These are phyloP conservation scores for Phytophthora citrophthora DNA, from an alignment of 352 stramenopile genomes.

Conservation along the genomic window DNA sequence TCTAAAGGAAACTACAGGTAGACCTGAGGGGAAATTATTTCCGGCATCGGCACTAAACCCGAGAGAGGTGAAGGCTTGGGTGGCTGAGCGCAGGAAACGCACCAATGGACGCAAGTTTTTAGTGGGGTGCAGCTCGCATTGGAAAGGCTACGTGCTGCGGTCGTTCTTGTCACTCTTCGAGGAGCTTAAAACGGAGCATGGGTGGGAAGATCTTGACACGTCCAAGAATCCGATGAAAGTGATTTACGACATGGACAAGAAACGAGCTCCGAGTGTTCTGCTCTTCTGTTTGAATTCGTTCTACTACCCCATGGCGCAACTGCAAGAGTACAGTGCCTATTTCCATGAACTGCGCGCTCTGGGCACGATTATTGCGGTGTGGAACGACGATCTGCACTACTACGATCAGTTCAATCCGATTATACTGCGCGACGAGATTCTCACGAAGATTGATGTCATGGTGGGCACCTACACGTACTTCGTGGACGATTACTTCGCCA, in stretches of 20 bases:
- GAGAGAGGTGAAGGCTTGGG: conserved; percentile 67
- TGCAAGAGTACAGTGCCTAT: conserved; percentile 67
- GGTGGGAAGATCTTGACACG: conserved; percentile 71
- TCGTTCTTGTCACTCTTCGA: conserved; percentile 75
- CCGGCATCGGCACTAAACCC: conserved; percentile 41
- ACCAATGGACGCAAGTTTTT: conserved; percentile 80
- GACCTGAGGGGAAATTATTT: conserved; percentile 51
- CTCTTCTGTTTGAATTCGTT: conserved; percentile 85
- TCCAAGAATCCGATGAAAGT: conserved; percentile 56
- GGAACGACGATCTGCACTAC: conserved; percentile 84
- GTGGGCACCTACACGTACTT: conserved; percentile 80
- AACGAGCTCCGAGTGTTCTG: conserved; percentile 67
- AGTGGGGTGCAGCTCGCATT: conserved; percentile 68
- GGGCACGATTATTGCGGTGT: conserved; percentile 75
- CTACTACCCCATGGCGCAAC: conserved; percentile 64
- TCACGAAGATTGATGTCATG: conserved; percentile 71
- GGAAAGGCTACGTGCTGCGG: conserved; percentile 68
- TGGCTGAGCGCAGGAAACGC: conserved; percentile 60
- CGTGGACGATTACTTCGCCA: conserved; percentile 80
- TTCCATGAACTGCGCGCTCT: conserved; percentile 71
- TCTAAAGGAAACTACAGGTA: conserved; percentile 42
- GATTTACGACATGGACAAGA: conserved; percentile 70
- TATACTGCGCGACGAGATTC: conserved; percentile 62
- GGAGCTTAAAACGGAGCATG: conserved; percentile 63
- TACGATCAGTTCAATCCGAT: conserved; percentile 80